phyloP scores from a whole-genome alignment of 495 filamentous ascomycete genomes.

The Aspergillus biplanus region DNA sequence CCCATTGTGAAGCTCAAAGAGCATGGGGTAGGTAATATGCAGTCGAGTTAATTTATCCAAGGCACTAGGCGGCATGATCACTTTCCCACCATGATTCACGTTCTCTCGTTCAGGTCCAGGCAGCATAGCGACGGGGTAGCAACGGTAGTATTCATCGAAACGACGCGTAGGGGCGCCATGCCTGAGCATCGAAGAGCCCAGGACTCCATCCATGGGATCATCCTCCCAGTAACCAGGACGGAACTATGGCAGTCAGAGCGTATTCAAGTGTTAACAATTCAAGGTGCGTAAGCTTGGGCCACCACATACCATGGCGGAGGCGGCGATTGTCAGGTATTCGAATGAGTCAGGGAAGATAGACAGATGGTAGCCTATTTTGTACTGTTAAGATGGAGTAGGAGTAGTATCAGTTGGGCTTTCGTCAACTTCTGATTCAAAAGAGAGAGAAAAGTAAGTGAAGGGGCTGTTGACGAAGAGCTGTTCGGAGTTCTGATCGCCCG shows the following conservation, averaged over 20 bases:
- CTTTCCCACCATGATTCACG: slow-evolving; percentile 95
- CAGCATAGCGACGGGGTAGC: slow-evolving; percentile 92
- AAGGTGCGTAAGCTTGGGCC: not conserved
- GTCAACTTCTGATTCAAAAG: not conserved
- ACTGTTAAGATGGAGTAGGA: not conserved
- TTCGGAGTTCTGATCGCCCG: slow-evolving; percentile 26
- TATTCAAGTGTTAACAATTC: slow-evolving; percentile 2
- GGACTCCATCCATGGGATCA: slow-evolving; percentile 58
- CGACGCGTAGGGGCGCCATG: slow-evolving; percentile 56
- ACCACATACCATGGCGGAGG: slow-evolving; percentile 33
- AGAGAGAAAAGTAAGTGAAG: slow-evolving; percentile 2
- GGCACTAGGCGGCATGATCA: slow-evolving; percentile 91
- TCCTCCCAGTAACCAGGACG: slow-evolving; percentile 58
- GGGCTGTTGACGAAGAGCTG: slow-evolving; percentile 10
- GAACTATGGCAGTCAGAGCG: slow-evolving; percentile 46
- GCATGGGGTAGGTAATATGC: slow-evolving; percentile 97
- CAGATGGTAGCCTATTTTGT: not conserved
- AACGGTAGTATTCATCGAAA: slow-evolving; percentile 97
- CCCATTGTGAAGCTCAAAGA: slow-evolving; percentile 93
- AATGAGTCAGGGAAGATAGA: not conserved
- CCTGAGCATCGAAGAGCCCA: slow-evolving; percentile 46
- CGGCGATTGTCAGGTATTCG: slow-evolving; percentile 8
- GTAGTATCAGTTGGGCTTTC: not conserved
- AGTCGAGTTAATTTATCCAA: slow-evolving; percentile 92
- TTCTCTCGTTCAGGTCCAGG: slow-evolving; percentile 89